Evolutionary conservation across 139 green algal genomes (phyloP), one percentile per base, ranked within the genome.

Genomic region (Gonium pectorale): DNA sequence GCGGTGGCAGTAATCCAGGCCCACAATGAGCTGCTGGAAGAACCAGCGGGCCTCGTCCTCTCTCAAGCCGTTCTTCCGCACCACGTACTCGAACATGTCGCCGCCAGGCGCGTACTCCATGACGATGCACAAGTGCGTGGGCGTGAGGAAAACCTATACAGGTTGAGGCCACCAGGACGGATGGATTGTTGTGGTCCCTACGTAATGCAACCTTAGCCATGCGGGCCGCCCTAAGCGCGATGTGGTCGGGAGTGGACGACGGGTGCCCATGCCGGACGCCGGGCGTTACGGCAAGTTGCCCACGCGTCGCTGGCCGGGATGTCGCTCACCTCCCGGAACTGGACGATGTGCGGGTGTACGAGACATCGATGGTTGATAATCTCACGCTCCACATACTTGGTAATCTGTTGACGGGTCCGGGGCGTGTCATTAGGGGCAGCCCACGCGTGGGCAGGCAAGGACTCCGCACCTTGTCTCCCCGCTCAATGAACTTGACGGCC

Each of bases 21-120:
- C 96, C 19, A 98, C 94, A 19, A 99, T 96, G 7, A 99, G 92
- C 93, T 99, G 97, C 92, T 99, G 97, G 88, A 99, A 99, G 89
- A 99, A 99, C 95, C 91, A 99, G 15, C 97, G 90, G 24, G 97
- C 96, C 88, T 99, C 97, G 31, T 95, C 94, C 89, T 99, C 97
- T 37, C 88, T 93, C 77, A 99, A 92, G 0, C 95, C 92, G 43
- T 96, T 96, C 72, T 95, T 96, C 22, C 93, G 90, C 26, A 96
- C 95, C 21, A 99, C 97, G 64, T 97, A 96, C 86, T 99, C 94
- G 89, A 99, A 98, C 91, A 98, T 97, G 83, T 98, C 97, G 4
- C 97, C 97, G 0, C 97, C 96, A 0, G 94, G 89, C 3, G 93
- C 96, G 89, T 94, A 98, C 92, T 99, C 97, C 97, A 99, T 99